Evolutionary conservation across 345 rosid genomes (phyloP).

Genomic region (Melaleuca quinquenervia): DNA sequence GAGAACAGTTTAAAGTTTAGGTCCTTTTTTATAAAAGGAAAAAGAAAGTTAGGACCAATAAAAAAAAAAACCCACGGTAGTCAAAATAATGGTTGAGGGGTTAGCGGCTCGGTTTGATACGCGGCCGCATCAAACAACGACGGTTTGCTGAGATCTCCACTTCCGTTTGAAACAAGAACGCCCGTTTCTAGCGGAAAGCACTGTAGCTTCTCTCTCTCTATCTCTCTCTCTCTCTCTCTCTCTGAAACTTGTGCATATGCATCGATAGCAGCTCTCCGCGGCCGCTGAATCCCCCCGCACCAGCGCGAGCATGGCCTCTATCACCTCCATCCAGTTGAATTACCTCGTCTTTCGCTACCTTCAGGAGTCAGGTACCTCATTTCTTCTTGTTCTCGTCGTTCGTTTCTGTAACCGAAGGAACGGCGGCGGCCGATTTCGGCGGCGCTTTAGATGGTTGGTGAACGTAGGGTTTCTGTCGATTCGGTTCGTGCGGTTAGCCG

Average conservation of each 20-base stretch:
- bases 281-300: not conserved
- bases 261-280: not conserved
- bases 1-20: not conserved
- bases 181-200: not conserved
- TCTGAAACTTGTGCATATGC: not conserved
- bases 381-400: not conserved
- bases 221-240: not conserved
- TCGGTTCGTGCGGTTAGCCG: not conserved
- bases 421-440: not conserved
- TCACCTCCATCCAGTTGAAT: slow-evolving; percentile 80
- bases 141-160: not conserved
- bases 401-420: not conserved
- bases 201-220: not conserved
- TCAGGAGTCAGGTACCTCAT: slow-evolving; percentile 70
- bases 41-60: not conserved
- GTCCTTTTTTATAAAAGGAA: not conserved
- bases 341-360: slow-evolving; percentile 88
- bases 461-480: not conserved
- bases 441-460: not conserved
- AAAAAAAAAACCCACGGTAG: not conserved
- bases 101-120: not conserved
- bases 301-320: slow-evolving; percentile 36
- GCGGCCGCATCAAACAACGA: not conserved
- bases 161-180: not conserved
- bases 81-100: not conserved